A percentile compares a stretch with the other conserved stretches of the same genome.
These are phyloP conservation scores for Morella rubra DNA, from an alignment of 306 rosid species.

Conservation along the genomic window DNA sequence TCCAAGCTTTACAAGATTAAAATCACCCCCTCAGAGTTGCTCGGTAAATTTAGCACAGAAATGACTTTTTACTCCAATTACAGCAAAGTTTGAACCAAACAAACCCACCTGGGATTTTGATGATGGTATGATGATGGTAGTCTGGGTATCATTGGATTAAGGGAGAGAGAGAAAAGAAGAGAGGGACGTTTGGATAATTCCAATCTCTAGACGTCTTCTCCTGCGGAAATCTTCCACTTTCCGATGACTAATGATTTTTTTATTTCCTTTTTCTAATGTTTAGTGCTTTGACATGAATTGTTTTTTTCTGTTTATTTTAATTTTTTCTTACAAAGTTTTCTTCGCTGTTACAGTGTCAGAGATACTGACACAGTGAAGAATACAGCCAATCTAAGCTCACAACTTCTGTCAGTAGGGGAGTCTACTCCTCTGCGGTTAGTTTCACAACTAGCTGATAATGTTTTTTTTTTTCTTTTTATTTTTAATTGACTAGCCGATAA, in stretches of 20 bases:
- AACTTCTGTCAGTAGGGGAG: conserved; percentile 9
- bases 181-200: conserved; percentile 37
- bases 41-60: conserved; percentile 14
- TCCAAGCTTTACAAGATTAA: conserved; percentile 30
- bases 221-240: conserved; percentile 48
- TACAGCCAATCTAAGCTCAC: not conserved
- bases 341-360: conserved; percentile 26
- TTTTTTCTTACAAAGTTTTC: not conserved
- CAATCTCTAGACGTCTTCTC: conserved; percentile 61
- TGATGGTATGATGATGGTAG: conserved; percentile 20
- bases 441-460: not conserved
- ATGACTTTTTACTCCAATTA: conserved; percentile 2
- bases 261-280: conserved; percentile 31
- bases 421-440: not conserved
- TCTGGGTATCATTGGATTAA: conserved; percentile 26
- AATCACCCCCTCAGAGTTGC: conserved; percentile 14
- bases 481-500: too few species aligned
- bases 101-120: conserved; percentile 41
- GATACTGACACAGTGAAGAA: conserved; percentile 24
- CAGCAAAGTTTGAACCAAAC: conserved; percentile 30
- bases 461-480: not conserved
- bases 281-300: conserved; percentile 41
- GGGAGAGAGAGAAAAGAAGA: conserved; percentile 13
- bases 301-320: not conserved
- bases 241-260: conserved; percentile 40